phyloP scores from a whole-genome alignment of 495 filamentous ascomycete genomes.

The Talaromyces stipitatus region DNA sequence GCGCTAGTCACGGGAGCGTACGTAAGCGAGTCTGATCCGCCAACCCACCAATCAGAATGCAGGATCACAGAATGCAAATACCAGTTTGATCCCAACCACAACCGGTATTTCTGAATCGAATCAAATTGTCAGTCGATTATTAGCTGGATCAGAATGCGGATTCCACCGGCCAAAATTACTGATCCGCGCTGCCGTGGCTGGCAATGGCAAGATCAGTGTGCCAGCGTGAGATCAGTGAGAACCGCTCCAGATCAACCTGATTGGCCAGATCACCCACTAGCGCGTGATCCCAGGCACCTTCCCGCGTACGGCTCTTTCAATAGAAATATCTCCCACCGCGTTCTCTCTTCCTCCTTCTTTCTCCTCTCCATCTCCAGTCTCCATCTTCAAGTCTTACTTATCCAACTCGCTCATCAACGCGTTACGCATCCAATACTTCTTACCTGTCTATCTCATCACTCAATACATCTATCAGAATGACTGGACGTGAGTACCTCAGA shows the following conservation, averaged over 20 bases:
- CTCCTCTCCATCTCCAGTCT: slow-evolving; percentile 31
- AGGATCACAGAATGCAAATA: slow-evolving; percentile 37
- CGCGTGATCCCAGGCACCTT: slow-evolving; percentile 33
- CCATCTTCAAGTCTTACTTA: slow-evolving; percentile 18
- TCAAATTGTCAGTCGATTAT: slow-evolving; percentile 11
- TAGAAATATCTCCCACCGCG: slow-evolving; percentile 45
- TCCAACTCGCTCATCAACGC: slow-evolving; percentile 25
- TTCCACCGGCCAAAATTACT: slow-evolving; percentile 4
- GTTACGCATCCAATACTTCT: slow-evolving; percentile 13
- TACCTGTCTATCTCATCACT: slow-evolving; percentile 23
- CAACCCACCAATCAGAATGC: slow-evolving; percentile 28
- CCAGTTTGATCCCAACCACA: slow-evolving; percentile 33
- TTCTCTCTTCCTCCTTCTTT: slow-evolving; percentile 26
- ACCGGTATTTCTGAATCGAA: slow-evolving; percentile 7
- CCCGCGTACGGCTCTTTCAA: slow-evolving; percentile 20
- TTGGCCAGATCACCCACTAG: slow-evolving; percentile 32
- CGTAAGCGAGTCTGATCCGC: slow-evolving; percentile 30
- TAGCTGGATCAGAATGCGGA: slow-evolving; percentile 2
- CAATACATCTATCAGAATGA: slow-evolving; percentile 36
- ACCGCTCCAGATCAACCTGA: slow-evolving; percentile 33
- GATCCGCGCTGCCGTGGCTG: slow-evolving; percentile 19
- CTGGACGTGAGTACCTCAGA: slow-evolving; percentile 52
- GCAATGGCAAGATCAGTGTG: slow-evolving; percentile 21
- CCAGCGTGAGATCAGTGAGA: slow-evolving; percentile 17
- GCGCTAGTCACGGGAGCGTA: background rate